A percentile compares a stretch with the other conserved stretches of the same genome.
phyloP scores from a whole-genome alignment of 1,284 basidiomycete species.

The Agroathelia rolfsii region DNA sequence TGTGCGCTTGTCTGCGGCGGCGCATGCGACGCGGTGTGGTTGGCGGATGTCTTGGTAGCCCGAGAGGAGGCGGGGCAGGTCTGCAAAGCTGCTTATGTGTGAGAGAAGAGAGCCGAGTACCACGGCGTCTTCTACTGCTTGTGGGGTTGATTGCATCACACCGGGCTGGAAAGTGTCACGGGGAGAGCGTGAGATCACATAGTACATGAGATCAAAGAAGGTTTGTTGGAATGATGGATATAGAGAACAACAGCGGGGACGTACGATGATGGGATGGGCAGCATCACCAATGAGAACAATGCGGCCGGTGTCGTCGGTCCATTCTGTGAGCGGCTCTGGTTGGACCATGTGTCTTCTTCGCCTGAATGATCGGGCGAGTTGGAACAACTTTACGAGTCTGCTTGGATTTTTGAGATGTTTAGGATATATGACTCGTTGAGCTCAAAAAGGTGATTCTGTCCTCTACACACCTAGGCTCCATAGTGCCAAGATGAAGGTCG shows the following conservation, averaged over 20 bases:
- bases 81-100: constrained; percentile 26
- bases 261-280: constrained; percentile 33
- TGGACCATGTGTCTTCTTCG: constrained; percentile 19
- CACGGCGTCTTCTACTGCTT: constrained; percentile 32
- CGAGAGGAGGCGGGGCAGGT: constrained; percentile 31
- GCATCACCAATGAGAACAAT: constrained; percentile 40
- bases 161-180: constrained; percentile 28
- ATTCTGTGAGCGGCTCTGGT: constrained; percentile 22
- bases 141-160: constrained; percentile 27
- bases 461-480: too few species aligned
- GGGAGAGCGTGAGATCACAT: too few species aligned
- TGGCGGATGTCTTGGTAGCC: constrained; percentile 37
- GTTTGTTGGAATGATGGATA: too few species aligned
- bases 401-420: too few species aligned
- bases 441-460: too few species aligned
- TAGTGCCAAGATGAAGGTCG: too few species aligned
- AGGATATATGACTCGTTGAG: too few species aligned
- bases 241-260: constrained; percentile 7
- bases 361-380: constrained; percentile 16
- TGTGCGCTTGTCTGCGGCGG: too few species aligned
- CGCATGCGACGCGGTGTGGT: too few species aligned
- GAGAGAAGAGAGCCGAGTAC: constrained; percentile 37
- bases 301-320: constrained; percentile 26
- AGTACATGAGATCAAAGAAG: too few species aligned
- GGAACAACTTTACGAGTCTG: constrained; percentile 19